Base-by-base conservation (phyloP, 306 rosid species). In the Arachis hypogaea region DNA sequence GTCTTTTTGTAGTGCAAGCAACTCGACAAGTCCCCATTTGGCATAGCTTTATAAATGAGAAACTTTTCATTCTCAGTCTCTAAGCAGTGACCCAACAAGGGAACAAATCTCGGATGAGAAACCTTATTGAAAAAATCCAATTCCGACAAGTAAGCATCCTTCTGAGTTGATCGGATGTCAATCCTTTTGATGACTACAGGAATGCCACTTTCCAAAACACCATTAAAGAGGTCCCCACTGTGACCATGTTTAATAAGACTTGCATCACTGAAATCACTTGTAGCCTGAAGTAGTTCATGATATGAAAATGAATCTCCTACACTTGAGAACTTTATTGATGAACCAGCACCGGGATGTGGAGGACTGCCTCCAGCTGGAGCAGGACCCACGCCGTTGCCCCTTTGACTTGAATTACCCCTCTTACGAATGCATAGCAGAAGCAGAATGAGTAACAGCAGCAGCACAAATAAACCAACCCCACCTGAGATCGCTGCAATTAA, bases 51-150 rank as follows among this genome's bases (percentile, higher is more conserved):
- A 86, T 92, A 94, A 56, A 94, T 95, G 77, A 94, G 74, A 79
- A 88, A 88, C 81, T 91, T 94, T 85, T 89, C 94, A 5, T 88
- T 85, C 75, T 91, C 96, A 68, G 88, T 88, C 87, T 89, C 96
- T 78, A 89, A 78, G 84, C 96, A 94, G 75, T 94, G 87, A 59
- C 97, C 98, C 77, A 87, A 9, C 45, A 94, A 72, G 52, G 96
- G 96, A 67, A 94, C 95, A 69, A 94, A 85, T 80, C 97, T 82
- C 66, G 82, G n/a, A 85, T 88, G 82, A 59, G 90, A 85, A 64
- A 83, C 87, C 82, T 91, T 91, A 63, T 85, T 80, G 77, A 88
- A 89, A 79, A 94, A 88, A 9, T 94, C 95, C 79, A 94, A 72
- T 73, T 94, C 98, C 38, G 67, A 78, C 16, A 85, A 43, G 80